Percentiles rank a stretch among this genome's conserved stretches.
Conservation (phyloP, 2,329 filamentous ascomycete genomes). For the Fusarium siculi region DNA sequence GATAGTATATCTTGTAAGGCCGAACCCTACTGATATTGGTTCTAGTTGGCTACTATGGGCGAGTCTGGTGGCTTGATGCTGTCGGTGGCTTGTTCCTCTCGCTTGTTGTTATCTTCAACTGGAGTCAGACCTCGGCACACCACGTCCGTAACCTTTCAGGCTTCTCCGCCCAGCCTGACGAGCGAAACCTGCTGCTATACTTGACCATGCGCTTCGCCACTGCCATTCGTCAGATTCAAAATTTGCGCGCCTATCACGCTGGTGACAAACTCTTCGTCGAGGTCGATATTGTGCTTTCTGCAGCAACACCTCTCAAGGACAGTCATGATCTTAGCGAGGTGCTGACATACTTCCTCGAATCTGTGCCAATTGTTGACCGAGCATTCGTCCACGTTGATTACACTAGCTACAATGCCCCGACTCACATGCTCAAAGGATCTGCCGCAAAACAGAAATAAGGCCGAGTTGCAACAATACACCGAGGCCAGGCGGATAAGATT, state of each 20-base stretch:
- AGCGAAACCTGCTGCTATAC: conserved; percentile 87
- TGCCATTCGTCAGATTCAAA: conserved; percentile 86
- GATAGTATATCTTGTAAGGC: conserved; percentile 1
- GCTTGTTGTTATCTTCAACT: conserved; percentile 81
- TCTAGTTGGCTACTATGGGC: conserved; percentile 76
- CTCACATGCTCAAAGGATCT: conserved; percentile 61
- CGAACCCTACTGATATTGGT: conserved; percentile 19
- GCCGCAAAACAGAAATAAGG: conserved; percentile 39
- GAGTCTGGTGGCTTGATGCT: conserved; percentile 86
- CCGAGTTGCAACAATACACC: background rate
- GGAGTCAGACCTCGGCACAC: conserved; percentile 76
- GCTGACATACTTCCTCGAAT: conserved; percentile 86
- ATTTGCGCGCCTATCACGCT: conserved; percentile 84
- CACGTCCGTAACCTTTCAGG: conserved; percentile 86
- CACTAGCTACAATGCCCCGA: conserved; percentile 69
- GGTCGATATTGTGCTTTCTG: conserved; percentile 85
- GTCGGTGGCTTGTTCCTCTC: conserved; percentile 83
- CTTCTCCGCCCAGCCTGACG: conserved; percentile 80
- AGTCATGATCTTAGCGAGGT: conserved; percentile 83
- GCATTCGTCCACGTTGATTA: conserved; percentile 77
- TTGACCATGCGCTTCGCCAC: conserved; percentile 94
- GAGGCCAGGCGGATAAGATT: background rate
- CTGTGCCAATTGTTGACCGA: conserved; percentile 80
- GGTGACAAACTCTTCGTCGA: conserved; percentile 86
- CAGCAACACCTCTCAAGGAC: conserved; percentile 78